Evolutionary conservation across 106 monocot genomes (phyloP).

Genomic region (Triglochin maritima): DNA sequence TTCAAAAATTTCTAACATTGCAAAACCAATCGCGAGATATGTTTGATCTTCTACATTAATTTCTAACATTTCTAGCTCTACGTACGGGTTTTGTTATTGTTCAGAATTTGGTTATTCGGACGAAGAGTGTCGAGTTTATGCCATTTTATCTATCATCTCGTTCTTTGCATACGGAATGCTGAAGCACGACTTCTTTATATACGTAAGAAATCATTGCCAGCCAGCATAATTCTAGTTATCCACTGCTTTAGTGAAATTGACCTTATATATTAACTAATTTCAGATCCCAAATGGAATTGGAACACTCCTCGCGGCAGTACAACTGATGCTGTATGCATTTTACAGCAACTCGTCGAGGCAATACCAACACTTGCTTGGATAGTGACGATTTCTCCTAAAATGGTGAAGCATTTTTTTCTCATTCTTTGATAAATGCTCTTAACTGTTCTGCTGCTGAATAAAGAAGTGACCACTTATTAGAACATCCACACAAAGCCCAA

Average conservation of each 20-base stretch:
- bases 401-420: too few species aligned
- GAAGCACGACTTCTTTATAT: conserved; percentile 18
- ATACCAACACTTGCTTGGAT: conserved; percentile 7
- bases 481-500: too few species aligned
- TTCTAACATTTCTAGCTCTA: too few species aligned
- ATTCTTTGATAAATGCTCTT: too few species aligned
- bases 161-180: conserved; percentile 25
- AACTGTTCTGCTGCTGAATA: too few species aligned
- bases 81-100: conserved; percentile 1
- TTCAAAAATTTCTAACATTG: too few species aligned
- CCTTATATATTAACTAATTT: neutral
- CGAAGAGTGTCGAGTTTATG: conserved; percentile 28
- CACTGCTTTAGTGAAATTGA: neutral
- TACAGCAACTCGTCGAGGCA: conserved; percentile 14
- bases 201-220: conserved; percentile 6
- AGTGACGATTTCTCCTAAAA: too few species aligned
- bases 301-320: conserved; percentile 13
- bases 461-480: too few species aligned
- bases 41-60: too few species aligned
- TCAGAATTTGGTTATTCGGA: conserved; percentile 23
- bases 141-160: conserved; percentile 20
- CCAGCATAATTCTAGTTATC: neutral
- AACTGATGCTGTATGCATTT: conserved; percentile 13
- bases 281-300: conserved; percentile 33
- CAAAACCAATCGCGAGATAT: too few species aligned